Conservation (phyloP, 192 early-diverging fungal species). For the Podila verticillata region DNA sequence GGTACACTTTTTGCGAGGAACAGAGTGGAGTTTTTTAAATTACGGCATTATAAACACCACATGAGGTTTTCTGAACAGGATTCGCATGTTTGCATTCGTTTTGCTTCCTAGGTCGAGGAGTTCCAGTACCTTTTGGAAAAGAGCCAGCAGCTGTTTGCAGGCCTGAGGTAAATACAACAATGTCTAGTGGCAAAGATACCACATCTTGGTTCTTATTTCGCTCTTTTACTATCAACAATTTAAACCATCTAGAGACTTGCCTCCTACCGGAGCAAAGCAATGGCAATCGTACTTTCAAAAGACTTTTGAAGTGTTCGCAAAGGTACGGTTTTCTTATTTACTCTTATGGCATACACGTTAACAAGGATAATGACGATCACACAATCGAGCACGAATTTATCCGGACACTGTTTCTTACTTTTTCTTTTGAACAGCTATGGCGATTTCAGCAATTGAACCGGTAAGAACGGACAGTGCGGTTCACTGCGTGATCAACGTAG, state of each 20-base stretch:
- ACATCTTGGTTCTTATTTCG: no score
- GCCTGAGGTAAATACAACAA: constrained; percentile 71
- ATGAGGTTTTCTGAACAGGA: not conserved
- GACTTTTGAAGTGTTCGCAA: constrained; percentile 98
- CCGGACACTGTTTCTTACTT: not conserved
- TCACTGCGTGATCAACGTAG: not conserved
- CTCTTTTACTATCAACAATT: not conserved
- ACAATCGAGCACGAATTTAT: not conserved
- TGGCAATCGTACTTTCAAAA: constrained; percentile 90
- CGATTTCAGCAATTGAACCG: constrained; percentile 94
- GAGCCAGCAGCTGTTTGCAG: constrained; percentile 95
- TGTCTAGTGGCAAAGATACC: no score
- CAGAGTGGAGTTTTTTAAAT: not conserved
- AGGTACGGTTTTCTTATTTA: constrained; percentile 42
- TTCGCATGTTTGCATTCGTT: not conserved
- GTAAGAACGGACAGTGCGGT: constrained; percentile 40
- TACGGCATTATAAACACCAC: not conserved
- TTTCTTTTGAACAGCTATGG: constrained; percentile 73
- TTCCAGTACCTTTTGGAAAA: constrained; percentile 97
- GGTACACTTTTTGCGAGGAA: constrained; percentile 6
- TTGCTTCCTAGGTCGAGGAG: constrained; percentile 69
- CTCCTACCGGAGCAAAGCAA: constrained; percentile 82
- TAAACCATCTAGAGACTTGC: constrained; percentile 73
- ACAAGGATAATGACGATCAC: no score
- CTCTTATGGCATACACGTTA: not conserved